Evolutionary conservation across 2,329 filamentous ascomycete genomes (phyloP).

Genomic region (Fusarium foetens): DNA sequence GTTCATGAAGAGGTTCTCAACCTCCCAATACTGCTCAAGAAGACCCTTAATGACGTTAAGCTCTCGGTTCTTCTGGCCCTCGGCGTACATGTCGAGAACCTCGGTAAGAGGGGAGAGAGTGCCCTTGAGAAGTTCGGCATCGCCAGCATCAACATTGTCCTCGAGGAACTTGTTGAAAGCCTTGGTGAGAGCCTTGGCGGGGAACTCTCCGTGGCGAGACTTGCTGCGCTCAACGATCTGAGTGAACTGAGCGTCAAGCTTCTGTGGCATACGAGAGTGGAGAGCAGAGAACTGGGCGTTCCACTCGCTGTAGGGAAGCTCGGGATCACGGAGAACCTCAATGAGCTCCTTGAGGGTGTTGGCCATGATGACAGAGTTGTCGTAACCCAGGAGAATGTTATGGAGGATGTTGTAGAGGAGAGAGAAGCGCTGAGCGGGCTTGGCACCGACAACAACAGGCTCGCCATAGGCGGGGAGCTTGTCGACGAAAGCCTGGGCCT

Average conservation of each 20-base stretch:
- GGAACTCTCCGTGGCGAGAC: conserved; percentile 85
- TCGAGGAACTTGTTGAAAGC: conserved; percentile 88
- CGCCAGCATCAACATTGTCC: conserved; percentile 78
- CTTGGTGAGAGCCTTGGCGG: conserved; percentile 86
- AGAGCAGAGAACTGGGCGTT: conserved; percentile 94
- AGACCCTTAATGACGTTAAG: conserved; percentile 82
- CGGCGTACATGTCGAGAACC: conserved; percentile 81
- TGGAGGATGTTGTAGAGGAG: conserved; percentile 80
- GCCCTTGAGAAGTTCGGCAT: conserved; percentile 77
- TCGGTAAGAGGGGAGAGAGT: conserved; percentile 80
- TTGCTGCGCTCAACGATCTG: conserved; percentile 88
- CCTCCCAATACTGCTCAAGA: conserved; percentile 82
- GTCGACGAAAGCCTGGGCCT: conserved; percentile 91
- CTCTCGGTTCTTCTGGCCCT: conserved; percentile 92
- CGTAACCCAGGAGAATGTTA: conserved; percentile 92
- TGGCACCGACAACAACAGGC: conserved; percentile 87
- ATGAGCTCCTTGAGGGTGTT: conserved; percentile 86
- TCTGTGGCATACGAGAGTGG: conserved; percentile 97
- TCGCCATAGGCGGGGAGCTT: conserved; percentile 88
- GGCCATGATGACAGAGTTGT: conserved; percentile 97
- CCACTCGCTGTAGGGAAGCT: conserved; percentile 97
- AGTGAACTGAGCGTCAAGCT: conserved; percentile 83
- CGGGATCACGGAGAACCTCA: conserved; percentile 87
- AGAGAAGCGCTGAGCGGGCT: conserved; percentile 88
- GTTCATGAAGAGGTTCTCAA: conserved; percentile 89